A percentile compares a stretch with the other conserved stretches of the same genome.
These are phyloP conservation scores for Flaveria linearis DNA, from an alignment of 129 eudicot genomes.

Conservation along the genomic window DNA sequence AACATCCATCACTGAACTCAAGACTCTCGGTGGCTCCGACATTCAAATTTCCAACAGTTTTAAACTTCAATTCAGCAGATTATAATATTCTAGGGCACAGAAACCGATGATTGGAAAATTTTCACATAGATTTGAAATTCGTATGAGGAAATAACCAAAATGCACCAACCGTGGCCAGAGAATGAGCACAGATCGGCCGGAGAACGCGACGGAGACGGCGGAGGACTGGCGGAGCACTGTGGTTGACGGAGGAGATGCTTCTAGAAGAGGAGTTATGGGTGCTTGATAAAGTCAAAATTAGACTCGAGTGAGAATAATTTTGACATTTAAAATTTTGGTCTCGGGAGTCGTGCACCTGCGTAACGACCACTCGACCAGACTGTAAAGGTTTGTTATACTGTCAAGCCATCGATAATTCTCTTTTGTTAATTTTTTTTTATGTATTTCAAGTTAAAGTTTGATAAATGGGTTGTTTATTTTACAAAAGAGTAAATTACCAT, in stretches of 20 bases:
- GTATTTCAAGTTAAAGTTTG: background rate
- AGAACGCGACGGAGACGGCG: constrained; percentile 22
- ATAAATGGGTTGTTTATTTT: background rate
- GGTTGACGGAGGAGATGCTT: constrained; percentile 32
- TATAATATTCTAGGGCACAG: constrained; percentile 37
- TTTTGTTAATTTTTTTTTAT: background rate
- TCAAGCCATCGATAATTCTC: background rate
- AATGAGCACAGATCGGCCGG: constrained; percentile 21
- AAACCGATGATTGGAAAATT: background rate
- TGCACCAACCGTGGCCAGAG: constrained; percentile 37
- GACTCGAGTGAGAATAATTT: constrained; percentile 4
- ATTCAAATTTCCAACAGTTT: constrained; percentile 27
- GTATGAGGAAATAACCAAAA: constrained; percentile 6
- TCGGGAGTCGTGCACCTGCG: constrained; percentile 14
- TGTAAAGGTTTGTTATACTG: constrained; percentile 26
- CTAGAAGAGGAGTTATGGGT: constrained; percentile 38
- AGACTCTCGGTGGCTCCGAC: constrained; percentile 58
- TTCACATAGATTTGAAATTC: constrained; percentile 23
- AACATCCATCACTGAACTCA: constrained; percentile 45
- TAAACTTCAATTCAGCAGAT: background rate
- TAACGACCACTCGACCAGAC: constrained; percentile 20
- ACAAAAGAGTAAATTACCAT: too few species aligned
- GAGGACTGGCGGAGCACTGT: constrained; percentile 15
- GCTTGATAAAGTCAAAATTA: constrained; percentile 29
- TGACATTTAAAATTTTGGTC: constrained; percentile 1